Evolutionary conservation across 2,329 filamentous ascomycete genomes (phyloP).

Genomic region (Ilyonectria robusta): DNA sequence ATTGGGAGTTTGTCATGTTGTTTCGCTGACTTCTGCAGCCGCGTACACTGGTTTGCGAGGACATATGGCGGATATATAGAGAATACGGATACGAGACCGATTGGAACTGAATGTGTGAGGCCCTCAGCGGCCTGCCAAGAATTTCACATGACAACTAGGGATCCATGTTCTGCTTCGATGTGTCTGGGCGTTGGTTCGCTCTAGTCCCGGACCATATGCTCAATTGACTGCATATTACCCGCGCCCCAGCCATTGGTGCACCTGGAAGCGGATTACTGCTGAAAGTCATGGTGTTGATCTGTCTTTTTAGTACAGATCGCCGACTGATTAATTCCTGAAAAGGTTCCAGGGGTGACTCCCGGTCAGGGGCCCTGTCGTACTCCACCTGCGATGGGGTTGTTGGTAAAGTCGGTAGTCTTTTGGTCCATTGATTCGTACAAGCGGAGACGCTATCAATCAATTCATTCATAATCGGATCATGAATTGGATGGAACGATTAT

Average conservation of each 20-base stretch:
- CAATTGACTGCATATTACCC: slow-evolving; percentile 2
- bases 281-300: neutral
- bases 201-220: slow-evolving; percentile 5
- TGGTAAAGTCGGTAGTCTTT: neutral
- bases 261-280: neutral
- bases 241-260: neutral
- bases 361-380: slow-evolving; percentile 3
- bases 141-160: neutral
- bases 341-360: neutral
- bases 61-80: slow-evolving; percentile 2
- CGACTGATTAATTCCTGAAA: neutral
- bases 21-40: neutral
- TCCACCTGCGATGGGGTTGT: neutral
- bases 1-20: neutral
- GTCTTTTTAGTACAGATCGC: neutral
- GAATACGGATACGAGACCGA: slow-evolving; percentile 26
- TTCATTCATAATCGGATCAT: neutral
- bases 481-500: neutral
- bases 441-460: neutral
- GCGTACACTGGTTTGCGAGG: neutral
- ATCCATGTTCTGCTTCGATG: neutral
- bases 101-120: neutral
- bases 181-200: neutral
- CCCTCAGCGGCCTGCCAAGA: neutral
- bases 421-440: neutral